Base-by-base conservation (phyloP, 495 filamentous ascomycete genomes). In the Pyrenopolyporus hunteri region DNA sequence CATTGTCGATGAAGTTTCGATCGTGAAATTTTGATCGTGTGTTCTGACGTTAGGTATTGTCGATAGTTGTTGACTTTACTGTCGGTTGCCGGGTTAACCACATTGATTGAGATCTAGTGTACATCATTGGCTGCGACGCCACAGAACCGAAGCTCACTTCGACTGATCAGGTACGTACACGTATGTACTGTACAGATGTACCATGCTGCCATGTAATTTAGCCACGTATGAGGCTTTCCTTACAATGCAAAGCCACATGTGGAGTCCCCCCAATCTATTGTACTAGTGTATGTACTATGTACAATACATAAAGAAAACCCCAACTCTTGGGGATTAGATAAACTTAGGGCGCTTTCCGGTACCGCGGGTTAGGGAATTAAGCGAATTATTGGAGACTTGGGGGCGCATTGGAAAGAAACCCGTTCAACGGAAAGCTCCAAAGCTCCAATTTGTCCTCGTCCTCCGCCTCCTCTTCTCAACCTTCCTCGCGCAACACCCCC, bases 401-500 rank as follows among this genome's bases (percentile, higher is more conserved):
- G n/a, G n/a, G n/a, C n/a, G n/a, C n/a, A n/a, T n/a, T n/a, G n/a
- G n/a, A n/a, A n/a, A n/a, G 35, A 13, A 14, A 37, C 33, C 33
- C 14, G 17, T 5, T n/a, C 11, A 10, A 9, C 31, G 1, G 14
- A 11, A 40, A 22, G 17, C 22, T 10, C 8, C 10, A 10, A 40
- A 40, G 40, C 40, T 45, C 23, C 42, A 28, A 45, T 25, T 16
- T 45, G 22, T 45, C 33, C 54, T 52, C 43, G 37, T 50, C 43
- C 31, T 47, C 29, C 32, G 10, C 26, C 43, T 59, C 56, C 43
- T 43, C 58, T 52, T 55, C 33, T 31, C 29, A 22, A 50, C 25
- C 57, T 50, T 65, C 54, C 37, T 52, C 50, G 57, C 57, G 54
- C 52, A 51, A n/a, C n/a, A n/a, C n/a, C 44, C 56, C 32, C 47